A percentile compares a stretch with the other conserved stretches of the same genome.
Conservation (phyloP, 805 yeast genomes). For the Candida coleopterorum region DNA sequence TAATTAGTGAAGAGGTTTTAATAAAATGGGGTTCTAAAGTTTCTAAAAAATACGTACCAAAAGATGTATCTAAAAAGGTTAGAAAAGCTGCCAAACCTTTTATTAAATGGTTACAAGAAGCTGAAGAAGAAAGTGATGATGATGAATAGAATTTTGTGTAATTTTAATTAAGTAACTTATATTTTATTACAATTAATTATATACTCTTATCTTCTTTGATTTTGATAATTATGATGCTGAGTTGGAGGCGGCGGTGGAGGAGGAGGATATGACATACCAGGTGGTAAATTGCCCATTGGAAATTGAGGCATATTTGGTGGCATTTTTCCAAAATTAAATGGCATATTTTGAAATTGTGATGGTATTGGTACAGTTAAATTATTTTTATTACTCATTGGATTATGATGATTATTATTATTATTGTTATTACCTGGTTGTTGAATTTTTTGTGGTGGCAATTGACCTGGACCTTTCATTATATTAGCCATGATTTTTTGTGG, state of each 20-base stretch:
- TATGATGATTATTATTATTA: neutral
- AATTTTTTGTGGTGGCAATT: slow-evolving; percentile 10
- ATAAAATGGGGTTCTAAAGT: slow-evolving; percentile 85
- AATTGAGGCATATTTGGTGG: slow-evolving; percentile 6
- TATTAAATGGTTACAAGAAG: slow-evolving; percentile 90
- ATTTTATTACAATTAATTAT: too few species aligned
- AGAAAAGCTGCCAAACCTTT: slow-evolving; percentile 96
- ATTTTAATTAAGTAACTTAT: neutral
- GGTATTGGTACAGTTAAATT: slow-evolving; percentile 6
- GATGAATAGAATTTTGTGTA: slow-evolving; percentile 37
- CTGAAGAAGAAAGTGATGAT: slow-evolving; percentile 71
- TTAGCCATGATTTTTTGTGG: slow-evolving; percentile 75
- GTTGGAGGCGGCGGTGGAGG: slow-evolving; percentile 16
- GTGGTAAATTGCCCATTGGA: slow-evolving; percentile 12
- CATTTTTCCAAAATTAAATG: slow-evolving; percentile 4
- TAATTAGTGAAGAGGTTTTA: slow-evolving; percentile 78
- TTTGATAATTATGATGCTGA: neutral
- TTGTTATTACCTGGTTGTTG: neutral
- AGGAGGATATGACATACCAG: slow-evolving; percentile 15
- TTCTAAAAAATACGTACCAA: slow-evolving; percentile 89
- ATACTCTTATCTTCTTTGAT: slow-evolving; percentile 2
- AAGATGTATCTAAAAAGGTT: slow-evolving; percentile 87
- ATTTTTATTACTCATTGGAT: neutral
- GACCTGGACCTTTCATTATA: slow-evolving; percentile 32
- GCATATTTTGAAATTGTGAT: slow-evolving; percentile 6